phyloP scores from a whole-genome alignment of 179 eudicot genomes.

The Dionaea muscipula region DNA sequence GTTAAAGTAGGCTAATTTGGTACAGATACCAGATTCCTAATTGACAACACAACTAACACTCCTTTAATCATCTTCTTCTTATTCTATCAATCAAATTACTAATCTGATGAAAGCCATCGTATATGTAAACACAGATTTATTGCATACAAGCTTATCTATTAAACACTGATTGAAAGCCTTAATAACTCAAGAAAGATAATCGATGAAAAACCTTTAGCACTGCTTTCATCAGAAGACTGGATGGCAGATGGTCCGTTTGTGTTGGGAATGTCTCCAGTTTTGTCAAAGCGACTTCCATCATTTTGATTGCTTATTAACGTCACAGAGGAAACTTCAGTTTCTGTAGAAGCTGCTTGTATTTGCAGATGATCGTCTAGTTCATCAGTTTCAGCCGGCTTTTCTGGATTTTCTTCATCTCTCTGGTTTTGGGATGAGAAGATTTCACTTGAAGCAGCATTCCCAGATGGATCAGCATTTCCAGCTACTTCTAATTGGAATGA shows the following conservation, averaged over 20 bases:
- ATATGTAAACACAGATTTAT: background rate
- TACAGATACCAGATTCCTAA: too few relatives aligned
- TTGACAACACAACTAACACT: too few relatives aligned
- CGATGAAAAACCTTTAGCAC: slow-evolving; percentile 35
- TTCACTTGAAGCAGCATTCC: slow-evolving; percentile 1
- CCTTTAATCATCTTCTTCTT: too few relatives aligned
- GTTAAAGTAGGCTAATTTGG: too few relatives aligned
- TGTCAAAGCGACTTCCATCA: slow-evolving; percentile 9
- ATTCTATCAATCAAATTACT: too few relatives aligned
- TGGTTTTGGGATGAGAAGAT: slow-evolving; percentile 18
- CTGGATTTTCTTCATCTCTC: slow-evolving; percentile 13
- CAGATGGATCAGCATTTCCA: slow-evolving; percentile 5
- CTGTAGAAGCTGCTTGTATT: slow-evolving; percentile 17
- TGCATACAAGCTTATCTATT: too few relatives aligned
- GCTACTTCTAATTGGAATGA: slow-evolving; percentile 6
- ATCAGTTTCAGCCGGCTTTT: slow-evolving; percentile 18
- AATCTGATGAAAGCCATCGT: too few relatives aligned
- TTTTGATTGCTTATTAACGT: slow-evolving; percentile 11
- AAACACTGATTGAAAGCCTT: too few relatives aligned
- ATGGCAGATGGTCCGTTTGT: slow-evolving; percentile 22
- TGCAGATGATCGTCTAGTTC: slow-evolving; percentile 16
- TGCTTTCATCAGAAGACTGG: slow-evolving; percentile 23
- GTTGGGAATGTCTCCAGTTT: slow-evolving; percentile 9
- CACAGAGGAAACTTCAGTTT: slow-evolving; percentile 7
- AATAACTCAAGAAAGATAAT: background rate